Conservation (phyloP, 169 alveolate species). For the Cryptosporidium viatorum region DNA sequence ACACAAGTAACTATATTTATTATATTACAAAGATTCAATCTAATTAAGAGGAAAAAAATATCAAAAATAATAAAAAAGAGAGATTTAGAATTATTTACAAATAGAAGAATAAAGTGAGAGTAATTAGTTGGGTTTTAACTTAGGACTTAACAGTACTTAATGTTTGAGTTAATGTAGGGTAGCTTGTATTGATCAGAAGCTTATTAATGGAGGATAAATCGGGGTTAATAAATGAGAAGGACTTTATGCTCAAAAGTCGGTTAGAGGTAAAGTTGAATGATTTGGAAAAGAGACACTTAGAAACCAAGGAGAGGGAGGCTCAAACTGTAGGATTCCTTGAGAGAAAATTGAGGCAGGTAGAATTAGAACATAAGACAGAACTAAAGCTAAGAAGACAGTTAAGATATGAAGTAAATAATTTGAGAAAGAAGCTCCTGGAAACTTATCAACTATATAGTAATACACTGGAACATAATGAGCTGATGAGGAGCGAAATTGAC, state of each 20-base stretch:
- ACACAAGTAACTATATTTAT: slow-evolving; percentile 19
- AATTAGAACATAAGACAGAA: slow-evolving; percentile 68
- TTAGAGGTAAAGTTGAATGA: slow-evolving; percentile 67
- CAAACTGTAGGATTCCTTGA: slow-evolving; percentile 68
- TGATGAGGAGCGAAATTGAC: slow-evolving; percentile 36
- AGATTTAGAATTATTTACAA: background rate
- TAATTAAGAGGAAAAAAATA: background rate
- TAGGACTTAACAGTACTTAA: background rate
- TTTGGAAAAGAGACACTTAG: slow-evolving; percentile 54
- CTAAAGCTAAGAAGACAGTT: slow-evolving; percentile 49
- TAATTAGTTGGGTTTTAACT: background rate
- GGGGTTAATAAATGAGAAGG: slow-evolving; percentile 23
- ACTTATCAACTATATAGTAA: slow-evolving; percentile 49
- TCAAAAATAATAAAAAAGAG: background rate
- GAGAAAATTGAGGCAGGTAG: slow-evolving; percentile 56
- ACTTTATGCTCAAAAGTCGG: slow-evolving; percentile 41
- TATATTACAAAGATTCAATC: slow-evolving; percentile 5
- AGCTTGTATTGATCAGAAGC: background rate
- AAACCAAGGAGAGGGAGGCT: slow-evolving; percentile 65
- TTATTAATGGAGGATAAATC: slow-evolving; percentile 37
- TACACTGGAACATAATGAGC: slow-evolving; percentile 66
- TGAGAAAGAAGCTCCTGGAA: slow-evolving; percentile 47
- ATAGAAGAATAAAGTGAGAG: background rate
- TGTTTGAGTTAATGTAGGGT: slow-evolving; percentile 4
- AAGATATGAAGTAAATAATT: slow-evolving; percentile 67